A percentile compares a stretch with the other conserved stretches of the same genome.
Conservation (phyloP, 2,329 filamentous ascomycete species). For the Curvularia eragrostidis region DNA sequence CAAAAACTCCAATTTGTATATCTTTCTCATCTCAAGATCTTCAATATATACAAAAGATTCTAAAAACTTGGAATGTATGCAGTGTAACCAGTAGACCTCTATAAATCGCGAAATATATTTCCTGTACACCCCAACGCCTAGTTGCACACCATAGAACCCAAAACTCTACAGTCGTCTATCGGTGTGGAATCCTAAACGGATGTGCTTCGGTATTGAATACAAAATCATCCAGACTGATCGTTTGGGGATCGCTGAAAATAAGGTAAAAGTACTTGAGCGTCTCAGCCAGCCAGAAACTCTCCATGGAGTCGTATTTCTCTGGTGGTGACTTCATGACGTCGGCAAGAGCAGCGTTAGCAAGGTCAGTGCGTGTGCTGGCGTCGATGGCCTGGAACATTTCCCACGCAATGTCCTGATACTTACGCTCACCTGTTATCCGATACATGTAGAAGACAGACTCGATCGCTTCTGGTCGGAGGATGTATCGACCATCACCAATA, state of each 20-base stretch:
- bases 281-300: slow-evolving; percentile 62
- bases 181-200: slow-evolving; percentile 43
- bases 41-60: background rate
- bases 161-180: background rate
- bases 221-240: slow-evolving; percentile 54
- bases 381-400: slow-evolving; percentile 56
- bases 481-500: slow-evolving; percentile 52
- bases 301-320: slow-evolving; percentile 42
- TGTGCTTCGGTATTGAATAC: slow-evolving; percentile 59
- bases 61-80: background rate
- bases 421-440: slow-evolving; percentile 62
- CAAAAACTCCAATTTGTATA: background rate
- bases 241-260: slow-evolving; percentile 52
- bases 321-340: slow-evolving; percentile 53
- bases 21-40: background rate
- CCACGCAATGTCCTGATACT: slow-evolving; percentile 55
- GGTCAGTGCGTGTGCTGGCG: slow-evolving; percentile 49
- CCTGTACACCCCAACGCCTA: background rate
- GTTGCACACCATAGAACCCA: background rate
- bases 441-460: slow-evolving; percentile 67
- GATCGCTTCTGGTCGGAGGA: slow-evolving; percentile 63
- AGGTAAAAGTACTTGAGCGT: slow-evolving; percentile 60
- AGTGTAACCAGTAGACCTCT: background rate
- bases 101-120: background rate
- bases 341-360: slow-evolving; percentile 54